A percentile compares a stretch with the other conserved stretches of the same genome.
Evolutionary conservation across 768 basidiomycete species (phyloP).

Genomic region (Inosperma sp.): DNA sequence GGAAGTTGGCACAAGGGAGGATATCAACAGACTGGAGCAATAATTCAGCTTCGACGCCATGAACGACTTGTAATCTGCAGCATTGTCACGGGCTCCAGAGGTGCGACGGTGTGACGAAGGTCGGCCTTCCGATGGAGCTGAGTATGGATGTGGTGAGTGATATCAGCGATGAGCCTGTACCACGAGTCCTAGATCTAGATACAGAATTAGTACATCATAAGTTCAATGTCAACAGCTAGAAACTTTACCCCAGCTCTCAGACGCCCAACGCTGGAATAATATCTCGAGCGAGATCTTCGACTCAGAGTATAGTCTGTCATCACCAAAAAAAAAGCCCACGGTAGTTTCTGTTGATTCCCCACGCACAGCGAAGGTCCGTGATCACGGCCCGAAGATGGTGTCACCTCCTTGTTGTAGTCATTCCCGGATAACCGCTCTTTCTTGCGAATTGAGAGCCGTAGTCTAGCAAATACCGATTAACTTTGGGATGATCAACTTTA

Average conservation of each 20-base stretch:
- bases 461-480: too few species aligned
- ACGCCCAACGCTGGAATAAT: slow-evolving; percentile 95
- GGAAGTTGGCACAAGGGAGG: slow-evolving; percentile 96
- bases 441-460: too few species aligned
- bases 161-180: slow-evolving; percentile 97
- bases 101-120: slow-evolving; percentile 87
- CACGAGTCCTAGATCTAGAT: slow-evolving; percentile 83
- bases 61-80: slow-evolving; percentile 91
- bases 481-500: too few species aligned
- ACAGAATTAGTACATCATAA: slow-evolving; percentile 93
- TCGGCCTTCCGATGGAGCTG: slow-evolving; percentile 83
- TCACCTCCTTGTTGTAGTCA: too few species aligned
- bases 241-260: slow-evolving; percentile 99
- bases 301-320: slow-evolving; percentile 96
- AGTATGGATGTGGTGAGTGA: slow-evolving; percentile 81
- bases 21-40: slow-evolving; percentile 90
- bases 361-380: too few species aligned
- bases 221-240: slow-evolving; percentile 94
- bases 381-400: too few species aligned
- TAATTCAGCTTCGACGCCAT: slow-evolving; percentile 88
- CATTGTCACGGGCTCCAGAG: slow-evolving; percentile 91
- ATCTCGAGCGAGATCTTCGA: slow-evolving; percentile 98
- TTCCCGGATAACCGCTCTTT: too few species aligned
- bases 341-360: too few species aligned
- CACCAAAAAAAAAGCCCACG: slow-evolving; percentile 93